These are phyloP conservation scores for Lablab purpureus DNA, from an alignment of 306 rosid genomes.

Conservation along the genomic window DNA sequence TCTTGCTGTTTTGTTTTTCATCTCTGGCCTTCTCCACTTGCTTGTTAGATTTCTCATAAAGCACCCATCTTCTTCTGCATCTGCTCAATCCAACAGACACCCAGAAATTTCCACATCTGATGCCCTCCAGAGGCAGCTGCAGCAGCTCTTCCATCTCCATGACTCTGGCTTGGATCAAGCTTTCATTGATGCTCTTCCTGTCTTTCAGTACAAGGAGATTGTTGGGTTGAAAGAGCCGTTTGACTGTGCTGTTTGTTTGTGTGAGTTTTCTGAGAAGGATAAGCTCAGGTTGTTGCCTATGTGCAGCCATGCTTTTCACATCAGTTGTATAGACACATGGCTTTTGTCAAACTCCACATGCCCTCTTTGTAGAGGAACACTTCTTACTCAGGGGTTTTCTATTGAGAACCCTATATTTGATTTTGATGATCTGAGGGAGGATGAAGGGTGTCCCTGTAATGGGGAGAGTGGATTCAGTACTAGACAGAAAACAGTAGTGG, in stretches of 20 bases:
- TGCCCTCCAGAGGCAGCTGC: constrained; percentile 94
- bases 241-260: constrained; percentile 96
- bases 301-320: constrained; percentile 98
- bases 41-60: constrained; percentile 93
- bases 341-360: constrained; percentile 91
- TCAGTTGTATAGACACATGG: constrained; percentile 97
- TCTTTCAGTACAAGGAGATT: constrained; percentile 87
- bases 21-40: constrained; percentile 92
- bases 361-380: constrained; percentile 93
- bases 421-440: constrained; percentile 80
- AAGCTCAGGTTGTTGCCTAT: constrained; percentile 90
- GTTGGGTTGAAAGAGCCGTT: constrained; percentile 90
- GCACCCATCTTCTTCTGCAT: constrained; percentile 74
- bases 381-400: constrained; percentile 66
- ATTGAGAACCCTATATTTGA: constrained; percentile 83
- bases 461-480: constrained; percentile 59
- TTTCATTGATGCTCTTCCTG: constrained; percentile 97
- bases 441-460: constrained; percentile 63
- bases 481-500: constrained; percentile 65
- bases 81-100: constrained; percentile 66
- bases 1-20: constrained; percentile 88
- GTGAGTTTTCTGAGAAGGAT: constrained; percentile 86
- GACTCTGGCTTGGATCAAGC: constrained; percentile 98
- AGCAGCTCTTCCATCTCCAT: constrained; percentile 94
- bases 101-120: constrained; percentile 85